Conservation (phyloP, 768 basidiomycete species). For the Boletus subparvulus region DNA sequence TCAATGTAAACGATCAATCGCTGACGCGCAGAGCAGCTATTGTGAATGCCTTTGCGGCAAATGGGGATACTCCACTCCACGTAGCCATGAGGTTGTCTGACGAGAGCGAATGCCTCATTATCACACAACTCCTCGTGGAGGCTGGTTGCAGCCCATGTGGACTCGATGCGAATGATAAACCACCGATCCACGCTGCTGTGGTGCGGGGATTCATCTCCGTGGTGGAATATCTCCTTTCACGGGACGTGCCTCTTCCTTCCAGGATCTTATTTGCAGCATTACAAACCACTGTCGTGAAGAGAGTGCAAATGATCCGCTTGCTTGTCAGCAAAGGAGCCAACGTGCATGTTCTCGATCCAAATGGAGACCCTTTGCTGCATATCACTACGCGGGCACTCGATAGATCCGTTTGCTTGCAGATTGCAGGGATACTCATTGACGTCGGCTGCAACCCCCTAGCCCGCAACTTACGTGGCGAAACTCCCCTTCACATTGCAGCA, state of each 20-base stretch:
- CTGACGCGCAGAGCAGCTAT: not conserved
- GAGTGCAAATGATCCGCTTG: slow-evolving; percentile 1
- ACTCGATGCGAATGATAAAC: not conserved
- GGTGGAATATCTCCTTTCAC: not conserved
- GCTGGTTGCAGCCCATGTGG: not conserved
- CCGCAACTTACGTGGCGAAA: not conserved
- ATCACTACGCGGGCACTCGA: not conserved
- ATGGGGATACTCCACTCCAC: slow-evolving; percentile 12
- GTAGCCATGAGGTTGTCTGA: not conserved
- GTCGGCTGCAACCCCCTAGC: not conserved
- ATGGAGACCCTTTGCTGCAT: slow-evolving; percentile 3
- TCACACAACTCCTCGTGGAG: not conserved
- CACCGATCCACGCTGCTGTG: not conserved
- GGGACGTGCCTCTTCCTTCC: not conserved
- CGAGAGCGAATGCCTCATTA: not conserved
- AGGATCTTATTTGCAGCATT: not conserved
- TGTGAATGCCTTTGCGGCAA: not conserved
- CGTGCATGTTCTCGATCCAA: not conserved
- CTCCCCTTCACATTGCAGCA: not conserved
- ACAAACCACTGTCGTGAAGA: not conserved
- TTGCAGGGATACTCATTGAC: not conserved
- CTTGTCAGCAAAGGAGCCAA: slow-evolving; percentile 1
- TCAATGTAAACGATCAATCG: rapidly evolving
- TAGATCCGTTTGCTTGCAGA: not conserved
- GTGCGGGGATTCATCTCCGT: not conserved